phyloP scores from a whole-genome alignment of 805 yeast species.

The Candida odintsovae region DNA sequence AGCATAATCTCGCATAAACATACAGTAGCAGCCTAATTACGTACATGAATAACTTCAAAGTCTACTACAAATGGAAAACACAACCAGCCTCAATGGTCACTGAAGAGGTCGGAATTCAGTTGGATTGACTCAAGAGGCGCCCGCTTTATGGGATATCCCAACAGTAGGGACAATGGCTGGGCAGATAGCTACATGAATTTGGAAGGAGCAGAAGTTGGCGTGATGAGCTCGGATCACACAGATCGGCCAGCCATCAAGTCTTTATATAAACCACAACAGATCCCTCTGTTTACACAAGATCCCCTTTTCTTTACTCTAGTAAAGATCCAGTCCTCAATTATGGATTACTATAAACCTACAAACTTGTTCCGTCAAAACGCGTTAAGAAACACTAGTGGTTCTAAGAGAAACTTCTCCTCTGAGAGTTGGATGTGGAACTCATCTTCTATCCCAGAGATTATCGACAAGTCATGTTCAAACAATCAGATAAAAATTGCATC shows the following conservation, averaged over 20 bases:
- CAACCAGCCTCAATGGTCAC: too few relatives aligned
- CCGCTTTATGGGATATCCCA: too few relatives aligned
- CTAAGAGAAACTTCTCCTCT: slow-evolving; percentile 9
- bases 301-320: neutral
- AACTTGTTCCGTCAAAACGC: slow-evolving; percentile 24
- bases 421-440: slow-evolving; percentile 20
- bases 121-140: too few relatives aligned
- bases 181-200: too few relatives aligned
- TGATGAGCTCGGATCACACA: neutral
- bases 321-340: neutral
- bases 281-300: neutral
- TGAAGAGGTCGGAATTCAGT: too few relatives aligned
- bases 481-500: slow-evolving; percentile 30
- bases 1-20: neutral
- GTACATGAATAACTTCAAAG: too few relatives aligned
- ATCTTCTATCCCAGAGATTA: slow-evolving; percentile 26
- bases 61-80: neutral
- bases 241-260: neutral
- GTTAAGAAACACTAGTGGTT: slow-evolving; percentile 13
- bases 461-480: slow-evolving; percentile 37
- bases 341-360: slow-evolving; percentile 23
- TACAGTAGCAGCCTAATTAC: neutral
- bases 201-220: neutral
- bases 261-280: neutral
- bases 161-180: too few relatives aligned